Percentiles rank a stretch among this genome's conserved stretches.
These are phyloP conservation scores for Trichoderma guizhouense DNA, from an alignment of 2,329 filamentous ascomycete species.

Conservation along the genomic window DNA sequence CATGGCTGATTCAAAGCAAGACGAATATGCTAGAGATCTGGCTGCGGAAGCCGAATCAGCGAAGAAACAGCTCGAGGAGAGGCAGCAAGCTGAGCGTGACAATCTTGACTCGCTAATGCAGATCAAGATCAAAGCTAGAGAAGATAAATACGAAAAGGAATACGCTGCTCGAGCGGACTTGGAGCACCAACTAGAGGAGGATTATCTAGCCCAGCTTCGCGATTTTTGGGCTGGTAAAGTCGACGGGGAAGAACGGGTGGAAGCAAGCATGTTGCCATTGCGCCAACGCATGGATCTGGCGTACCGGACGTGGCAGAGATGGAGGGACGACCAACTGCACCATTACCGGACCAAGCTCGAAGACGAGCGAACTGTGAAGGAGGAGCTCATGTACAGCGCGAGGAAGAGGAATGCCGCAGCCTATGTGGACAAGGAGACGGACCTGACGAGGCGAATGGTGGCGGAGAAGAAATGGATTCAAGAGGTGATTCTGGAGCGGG, in stretches of 20 bases:
- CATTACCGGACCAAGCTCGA: slow-evolving; percentile 34
- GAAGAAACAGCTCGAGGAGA: slow-evolving; percentile 31
- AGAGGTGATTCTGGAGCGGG: slow-evolving; percentile 44
- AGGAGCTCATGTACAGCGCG: slow-evolving; percentile 43
- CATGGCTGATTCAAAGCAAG: slow-evolving; percentile 38
- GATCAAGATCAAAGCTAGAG: slow-evolving; percentile 32
- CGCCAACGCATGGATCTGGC: slow-evolving; percentile 41
- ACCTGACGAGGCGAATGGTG: slow-evolving; percentile 32
- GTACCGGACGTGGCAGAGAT: slow-evolving; percentile 40
- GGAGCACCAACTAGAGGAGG: slow-evolving; percentile 43
- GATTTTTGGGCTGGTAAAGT: slow-evolving; percentile 38
- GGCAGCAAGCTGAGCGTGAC: slow-evolving; percentile 34
- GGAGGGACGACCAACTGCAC: slow-evolving; percentile 40
- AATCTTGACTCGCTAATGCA: slow-evolving; percentile 27
- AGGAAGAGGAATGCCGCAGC: slow-evolving; percentile 31
- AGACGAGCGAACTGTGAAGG: slow-evolving; percentile 39
- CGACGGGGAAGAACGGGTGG: slow-evolving; percentile 31
- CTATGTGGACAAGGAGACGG: slow-evolving; percentile 30
- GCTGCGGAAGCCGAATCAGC: slow-evolving; percentile 23
- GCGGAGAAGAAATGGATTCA: slow-evolving; percentile 49
- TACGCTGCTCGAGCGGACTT: slow-evolving; percentile 38
- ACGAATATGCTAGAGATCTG: slow-evolving; percentile 32
- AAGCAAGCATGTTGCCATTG: slow-evolving; percentile 34
- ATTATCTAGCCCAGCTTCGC: slow-evolving; percentile 40
- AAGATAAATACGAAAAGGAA: slow-evolving; percentile 38